Base-by-base conservation (phyloP, 2,329 filamentous ascomycete genomes). In the Lanzia echinophila region DNA sequence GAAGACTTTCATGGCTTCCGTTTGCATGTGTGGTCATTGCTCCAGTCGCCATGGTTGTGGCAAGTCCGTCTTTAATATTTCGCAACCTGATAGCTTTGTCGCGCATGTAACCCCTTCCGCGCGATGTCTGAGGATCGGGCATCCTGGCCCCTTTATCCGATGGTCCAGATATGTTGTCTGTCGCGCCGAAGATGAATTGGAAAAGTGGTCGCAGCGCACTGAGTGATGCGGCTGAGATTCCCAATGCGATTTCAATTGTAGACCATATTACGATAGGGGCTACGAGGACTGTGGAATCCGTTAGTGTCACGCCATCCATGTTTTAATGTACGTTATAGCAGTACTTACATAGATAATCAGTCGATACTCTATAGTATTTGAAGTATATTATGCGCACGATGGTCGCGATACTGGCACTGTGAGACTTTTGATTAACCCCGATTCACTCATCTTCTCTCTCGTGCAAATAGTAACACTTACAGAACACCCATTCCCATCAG, bases 191-290 rank as follows among this genome's bases (percentile, higher is more conserved):
- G 6, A 33, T 22, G 2, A 46, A 46, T 6, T 20, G 39, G 6
- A 51, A n/a, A n/a, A 51, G 13, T 10, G 41, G 49, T 10, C 41
- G 31, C 2, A 51, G 15, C 2, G 41, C 32, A 28, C 39, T 46
- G 7, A 51, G 31, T 10, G 31, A 38, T 8, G 49, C 41, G 8
- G 49, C 41, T 11, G 24, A 19, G 3, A 51, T 51, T 6, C 49
- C 49, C 3, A 51, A n/a, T 11, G 39, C 41, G 12, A 46, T 46
- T 39, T 46, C 41, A 2, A 51, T 20, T 19, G 41, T 51, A n/a
- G 49, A 51, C 41, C 41, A 51, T 31, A 39, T 45, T 19, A 46
- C 41, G 10, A 51, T 51, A 31, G 49, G 49, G 2, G 49, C 41
- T 11, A 51, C 49, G n/a, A n/a, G 15, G 7, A 34, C 38, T 41